These are phyloP conservation scores for Aureobasidium sp. DNA, from an alignment of 2,329 filamentous ascomycete species.

Conservation along the genomic window DNA sequence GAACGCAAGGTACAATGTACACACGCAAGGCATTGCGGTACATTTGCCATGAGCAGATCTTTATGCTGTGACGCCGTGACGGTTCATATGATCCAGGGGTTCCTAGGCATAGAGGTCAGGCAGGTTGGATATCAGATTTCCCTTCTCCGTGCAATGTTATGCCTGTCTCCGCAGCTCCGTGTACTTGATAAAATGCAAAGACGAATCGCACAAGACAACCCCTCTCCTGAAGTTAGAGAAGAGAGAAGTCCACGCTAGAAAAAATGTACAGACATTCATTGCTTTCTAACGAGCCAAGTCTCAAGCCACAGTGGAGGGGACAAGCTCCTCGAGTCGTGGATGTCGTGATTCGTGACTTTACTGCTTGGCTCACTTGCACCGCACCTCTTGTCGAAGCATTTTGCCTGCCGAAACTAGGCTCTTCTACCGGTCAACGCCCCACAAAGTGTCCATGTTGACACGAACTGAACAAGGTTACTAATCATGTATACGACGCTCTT, in stretches of 20 bases:
- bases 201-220: background rate
- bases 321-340: background rate
- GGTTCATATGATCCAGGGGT: background rate
- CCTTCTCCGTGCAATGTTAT: background rate
- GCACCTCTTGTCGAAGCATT: background rate
- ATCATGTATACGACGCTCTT: background rate
- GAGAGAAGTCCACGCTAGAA: too few relatives aligned
- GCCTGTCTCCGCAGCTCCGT: background rate
- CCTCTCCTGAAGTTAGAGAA: background rate
- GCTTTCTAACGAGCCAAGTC: background rate
- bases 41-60: background rate
- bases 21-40: background rate
- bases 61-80: background rate
- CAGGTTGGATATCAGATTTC: background rate
- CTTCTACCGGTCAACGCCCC: constrained; percentile 2
- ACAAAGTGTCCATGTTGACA: background rate
- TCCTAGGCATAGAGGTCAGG: background rate
- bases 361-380: background rate
- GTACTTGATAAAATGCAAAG: background rate
- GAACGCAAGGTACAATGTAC: constrained; percentile 5
- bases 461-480: background rate
- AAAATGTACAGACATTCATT: background rate
- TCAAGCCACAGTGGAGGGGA: constrained; percentile 8
- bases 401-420: constrained; percentile 7
- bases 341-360: background rate